Evolutionary conservation across 2,329 filamentous ascomycete genomes (phyloP).

Genomic region (Chlorencoelia australis): DNA sequence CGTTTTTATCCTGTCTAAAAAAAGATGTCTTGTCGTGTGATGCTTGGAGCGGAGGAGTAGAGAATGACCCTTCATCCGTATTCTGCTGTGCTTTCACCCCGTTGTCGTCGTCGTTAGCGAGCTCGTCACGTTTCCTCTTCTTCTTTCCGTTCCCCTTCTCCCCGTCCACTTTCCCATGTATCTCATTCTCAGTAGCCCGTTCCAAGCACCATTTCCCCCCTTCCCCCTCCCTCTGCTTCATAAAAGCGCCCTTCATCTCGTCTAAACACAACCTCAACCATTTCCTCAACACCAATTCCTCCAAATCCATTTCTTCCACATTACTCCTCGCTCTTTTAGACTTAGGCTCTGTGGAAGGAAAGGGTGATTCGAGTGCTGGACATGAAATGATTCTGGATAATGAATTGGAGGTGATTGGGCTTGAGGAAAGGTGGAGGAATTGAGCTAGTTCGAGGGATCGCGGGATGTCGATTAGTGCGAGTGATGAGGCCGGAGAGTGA

Average conservation of each 20-base stretch:
- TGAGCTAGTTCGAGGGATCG: constrained; percentile 59
- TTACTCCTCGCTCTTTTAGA: constrained; percentile 27
- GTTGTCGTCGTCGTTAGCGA: too few relatives aligned
- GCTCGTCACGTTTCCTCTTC: too few relatives aligned
- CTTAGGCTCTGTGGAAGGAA: constrained; percentile 44
- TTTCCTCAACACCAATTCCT: constrained; percentile 21
- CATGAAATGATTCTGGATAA: constrained; percentile 28
- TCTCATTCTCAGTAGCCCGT: neutral
- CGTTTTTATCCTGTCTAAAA: constrained; percentile 2
- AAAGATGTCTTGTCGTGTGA: constrained; percentile 5
- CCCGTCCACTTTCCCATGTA: neutral
- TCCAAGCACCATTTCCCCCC: constrained; percentile 2
- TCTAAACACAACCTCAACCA: constrained; percentile 21
- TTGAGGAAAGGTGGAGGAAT: constrained; percentile 5
- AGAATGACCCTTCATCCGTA: neutral
- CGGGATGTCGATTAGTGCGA: constrained; percentile 49
- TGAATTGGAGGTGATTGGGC: constrained; percentile 11
- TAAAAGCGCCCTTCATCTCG: constrained; percentile 14
- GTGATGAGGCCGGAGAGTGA: neutral
- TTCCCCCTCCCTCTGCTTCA: constrained; percentile 23
- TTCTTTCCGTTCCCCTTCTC: neutral
- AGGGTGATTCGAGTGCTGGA: constrained; percentile 32
- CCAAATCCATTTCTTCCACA: constrained; percentile 9
- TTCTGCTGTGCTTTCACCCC: too few relatives aligned
- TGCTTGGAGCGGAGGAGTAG: neutral